These are phyloP conservation scores for Pythium rishiriense DNA, from an alignment of 352 stramenopile genomes.

Conservation along the genomic window DNA sequence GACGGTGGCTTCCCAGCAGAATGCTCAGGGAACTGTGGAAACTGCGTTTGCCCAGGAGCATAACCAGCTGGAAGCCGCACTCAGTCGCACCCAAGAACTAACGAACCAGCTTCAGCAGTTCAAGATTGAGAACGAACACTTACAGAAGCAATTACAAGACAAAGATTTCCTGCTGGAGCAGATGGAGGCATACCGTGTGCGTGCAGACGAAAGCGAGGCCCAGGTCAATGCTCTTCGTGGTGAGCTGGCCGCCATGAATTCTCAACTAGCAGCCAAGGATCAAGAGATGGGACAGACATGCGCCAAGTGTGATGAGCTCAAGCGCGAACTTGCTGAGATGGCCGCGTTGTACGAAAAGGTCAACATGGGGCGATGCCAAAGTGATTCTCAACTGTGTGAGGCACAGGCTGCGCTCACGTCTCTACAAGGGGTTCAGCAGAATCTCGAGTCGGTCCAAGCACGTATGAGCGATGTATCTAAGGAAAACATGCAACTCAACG, in stretches of 20 bases:
- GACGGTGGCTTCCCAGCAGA: constrained; percentile 26
- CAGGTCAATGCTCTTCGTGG: constrained; percentile 35
- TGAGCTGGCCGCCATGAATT: constrained; percentile 35
- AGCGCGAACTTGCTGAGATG: constrained; percentile 53
- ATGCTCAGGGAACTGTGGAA: constrained; percentile 16
- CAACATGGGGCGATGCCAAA: constrained; percentile 55
- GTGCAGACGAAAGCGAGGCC: constrained; percentile 51
- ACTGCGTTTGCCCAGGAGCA: constrained; percentile 36
- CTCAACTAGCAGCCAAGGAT: constrained; percentile 37
- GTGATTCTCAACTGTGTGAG: constrained; percentile 58
- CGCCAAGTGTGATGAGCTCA: constrained; percentile 40
- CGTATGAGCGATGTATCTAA: constrained; percentile 46
- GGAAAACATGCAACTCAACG: constrained; percentile 57
- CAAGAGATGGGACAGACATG: constrained; percentile 37
- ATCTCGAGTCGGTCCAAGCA: constrained; percentile 35
- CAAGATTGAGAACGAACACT: constrained; percentile 74
- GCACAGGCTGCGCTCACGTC: constrained; percentile 42
- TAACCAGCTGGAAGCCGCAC: constrained; percentile 33
- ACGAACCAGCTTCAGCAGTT: constrained; percentile 57
- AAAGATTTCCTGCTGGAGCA: constrained; percentile 71
- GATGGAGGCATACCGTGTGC: constrained; percentile 42
- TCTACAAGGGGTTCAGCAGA: constrained; percentile 47
- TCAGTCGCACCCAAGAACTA: constrained; percentile 41
- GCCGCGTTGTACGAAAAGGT: constrained; percentile 57
- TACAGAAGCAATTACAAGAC: constrained; percentile 67